Evolutionary conservation across 768 basidiomycete species (phyloP).

Genomic region (Tulasnella sp.): DNA sequence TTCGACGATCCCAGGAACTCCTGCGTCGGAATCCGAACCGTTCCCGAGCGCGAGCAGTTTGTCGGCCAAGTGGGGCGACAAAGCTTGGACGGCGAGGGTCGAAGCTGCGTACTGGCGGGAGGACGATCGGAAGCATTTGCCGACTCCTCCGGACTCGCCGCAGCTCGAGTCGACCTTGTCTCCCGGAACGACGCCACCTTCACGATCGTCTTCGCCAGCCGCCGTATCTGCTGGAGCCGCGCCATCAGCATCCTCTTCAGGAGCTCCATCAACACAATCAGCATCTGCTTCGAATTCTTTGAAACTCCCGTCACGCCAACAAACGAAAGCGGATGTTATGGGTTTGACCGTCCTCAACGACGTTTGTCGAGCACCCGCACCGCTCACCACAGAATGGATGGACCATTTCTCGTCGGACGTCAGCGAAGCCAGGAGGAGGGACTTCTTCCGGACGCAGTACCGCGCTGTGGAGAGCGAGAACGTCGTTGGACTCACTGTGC

Average conservation of each 20-base stretch:
- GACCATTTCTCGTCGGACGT: constrained; percentile 35
- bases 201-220: not conserved
- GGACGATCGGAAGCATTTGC: constrained; percentile 28
- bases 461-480: constrained; percentile 74
- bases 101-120: constrained; percentile 74
- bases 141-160: constrained; percentile 44
- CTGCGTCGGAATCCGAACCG: not conserved
- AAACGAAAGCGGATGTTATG: not conserved
- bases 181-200: not conserved
- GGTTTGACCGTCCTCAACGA: constrained; percentile 13
- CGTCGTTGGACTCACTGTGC: constrained; percentile 64
- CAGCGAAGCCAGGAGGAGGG: constrained; percentile 39
- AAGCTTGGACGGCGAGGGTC: constrained; percentile 72
- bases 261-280: not conserved
- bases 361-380: not conserved
- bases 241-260: not conserved
- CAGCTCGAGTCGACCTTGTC: constrained; percentile 2
- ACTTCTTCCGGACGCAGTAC: constrained; percentile 68
- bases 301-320: not conserved
- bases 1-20: not conserved
- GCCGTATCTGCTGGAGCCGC: too few relatives aligned
- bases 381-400: constrained; percentile 23
- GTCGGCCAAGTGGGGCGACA: constrained; percentile 60
- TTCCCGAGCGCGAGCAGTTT: not conserved
- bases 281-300: not conserved